These are phyloP conservation scores for Cyanidiococcus yangmingshanensis DNA, from an alignment of 23 red algal species.

Conservation along the genomic window DNA sequence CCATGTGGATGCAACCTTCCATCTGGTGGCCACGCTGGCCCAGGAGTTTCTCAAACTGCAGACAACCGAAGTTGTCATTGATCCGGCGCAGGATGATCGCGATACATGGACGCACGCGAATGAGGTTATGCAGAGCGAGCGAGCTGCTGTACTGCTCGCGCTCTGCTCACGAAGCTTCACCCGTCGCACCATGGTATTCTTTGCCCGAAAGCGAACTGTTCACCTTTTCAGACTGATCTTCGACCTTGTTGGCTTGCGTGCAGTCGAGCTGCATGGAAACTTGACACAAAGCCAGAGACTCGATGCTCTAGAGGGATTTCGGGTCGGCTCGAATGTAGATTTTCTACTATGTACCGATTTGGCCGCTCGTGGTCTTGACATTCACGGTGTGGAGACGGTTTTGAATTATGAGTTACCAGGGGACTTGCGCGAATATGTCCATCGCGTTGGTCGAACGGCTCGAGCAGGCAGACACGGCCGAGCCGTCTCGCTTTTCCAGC, in stretches of 20 bases:
- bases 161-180: slow-evolving; percentile 55
- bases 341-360: slow-evolving; percentile 93
- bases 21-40: slow-evolving; percentile 45
- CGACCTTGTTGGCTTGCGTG: slow-evolving; percentile 43
- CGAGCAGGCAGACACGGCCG: slow-evolving; percentile 58
- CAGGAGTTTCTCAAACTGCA: slow-evolving; percentile 26
- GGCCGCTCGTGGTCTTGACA: slow-evolving; percentile 83
- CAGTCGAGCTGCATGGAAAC: slow-evolving; percentile 80
- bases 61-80: not conserved
- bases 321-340: slow-evolving; percentile 37
- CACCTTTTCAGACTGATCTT: slow-evolving; percentile 80
- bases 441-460: slow-evolving; percentile 86
- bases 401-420: slow-evolving; percentile 81
- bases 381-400: slow-evolving; percentile 65
- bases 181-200: slow-evolving; percentile 68
- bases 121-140: slow-evolving; percentile 29
- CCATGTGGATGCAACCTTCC: slow-evolving; percentile 57
- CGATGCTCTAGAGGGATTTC: slow-evolving; percentile 52
- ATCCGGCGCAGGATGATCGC: not conserved
- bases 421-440: slow-evolving; percentile 73
- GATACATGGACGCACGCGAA: slow-evolving; percentile 33
- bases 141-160: slow-evolving; percentile 51
- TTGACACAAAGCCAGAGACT: slow-evolving; percentile 66
- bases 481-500: slow-evolving; percentile 61
- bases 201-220: slow-evolving; percentile 57